Conservation (phyloP, 495 filamentous ascomycete species). For the Aspergillus nanangensis region DNA sequence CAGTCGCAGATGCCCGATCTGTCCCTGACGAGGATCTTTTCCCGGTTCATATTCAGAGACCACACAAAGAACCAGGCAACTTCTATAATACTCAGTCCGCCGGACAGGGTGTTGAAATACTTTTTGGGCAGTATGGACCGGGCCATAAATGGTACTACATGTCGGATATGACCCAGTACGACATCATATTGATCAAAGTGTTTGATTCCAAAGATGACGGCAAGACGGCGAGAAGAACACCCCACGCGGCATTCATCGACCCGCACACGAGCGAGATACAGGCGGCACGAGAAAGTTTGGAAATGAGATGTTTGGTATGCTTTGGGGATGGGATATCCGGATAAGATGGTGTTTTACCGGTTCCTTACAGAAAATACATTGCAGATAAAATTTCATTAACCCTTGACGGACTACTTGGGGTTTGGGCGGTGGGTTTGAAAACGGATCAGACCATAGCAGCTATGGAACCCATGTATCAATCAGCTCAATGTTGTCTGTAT, state of each 20-base stretch:
- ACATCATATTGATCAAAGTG: slow-evolving; percentile 1
- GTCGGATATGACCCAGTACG: background rate
- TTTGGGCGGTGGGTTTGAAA: too few species aligned
- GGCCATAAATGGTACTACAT: slow-evolving; percentile 5
- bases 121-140: background rate
- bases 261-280: background rate
- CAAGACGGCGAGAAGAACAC: background rate
- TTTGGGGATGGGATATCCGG: background rate
- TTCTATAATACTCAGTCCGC: background rate
- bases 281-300: background rate
- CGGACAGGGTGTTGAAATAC: background rate
- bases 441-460: too few species aligned
- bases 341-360: background rate
- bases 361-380: too few species aligned
- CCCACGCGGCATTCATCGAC: slow-evolving; percentile 1
- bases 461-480: too few species aligned
- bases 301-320: slow-evolving; percentile 3
- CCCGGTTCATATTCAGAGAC: background rate
- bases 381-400: too few species aligned
- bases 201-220: slow-evolving; percentile 2
- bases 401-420: too few species aligned
- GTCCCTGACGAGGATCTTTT: slow-evolving; percentile 1
- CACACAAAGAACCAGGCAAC: background rate
- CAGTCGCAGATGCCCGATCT: background rate
- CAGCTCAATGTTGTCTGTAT: too few species aligned